Evolutionary conservation across 2,329 filamentous ascomycete species (phyloP).

Genomic region (Lachnellula hyalina): DNA sequence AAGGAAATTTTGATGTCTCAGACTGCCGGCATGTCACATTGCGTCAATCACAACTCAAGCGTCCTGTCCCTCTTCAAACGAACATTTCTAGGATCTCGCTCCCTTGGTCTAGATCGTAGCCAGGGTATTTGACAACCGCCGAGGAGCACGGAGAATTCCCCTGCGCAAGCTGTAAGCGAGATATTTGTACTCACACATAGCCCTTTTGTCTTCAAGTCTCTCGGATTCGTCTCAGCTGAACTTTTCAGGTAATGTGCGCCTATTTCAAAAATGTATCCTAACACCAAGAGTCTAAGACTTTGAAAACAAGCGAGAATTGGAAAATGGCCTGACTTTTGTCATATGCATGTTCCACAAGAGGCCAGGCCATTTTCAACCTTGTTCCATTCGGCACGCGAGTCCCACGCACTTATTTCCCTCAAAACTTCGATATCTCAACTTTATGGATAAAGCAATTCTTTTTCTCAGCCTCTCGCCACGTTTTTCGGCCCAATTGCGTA

Average conservation of each 20-base stretch:
- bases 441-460: not conserved
- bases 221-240: not conserved
- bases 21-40: not conserved
- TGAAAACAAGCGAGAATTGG: no score
- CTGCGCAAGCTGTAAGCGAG: not conserved
- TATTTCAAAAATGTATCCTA: not conserved
- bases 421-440: not conserved
- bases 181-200: not conserved
- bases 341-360: not conserved
- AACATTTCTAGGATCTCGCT: not conserved
- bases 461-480: not conserved
- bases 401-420: not conserved
- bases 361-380: not conserved
- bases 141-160: not conserved
- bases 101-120: not conserved
- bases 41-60: not conserved
- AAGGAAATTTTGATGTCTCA: not conserved
- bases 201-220: not conserved
- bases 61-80: slow-evolving; percentile 1
- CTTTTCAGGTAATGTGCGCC: not conserved
- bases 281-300: no score
- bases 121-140: no score
- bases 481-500: not conserved
- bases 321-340: not conserved
- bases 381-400: not conserved